Evolutionary conservation across 805 yeast genomes (phyloP).

Genomic region (Yarrowia keelungensis): DNA sequence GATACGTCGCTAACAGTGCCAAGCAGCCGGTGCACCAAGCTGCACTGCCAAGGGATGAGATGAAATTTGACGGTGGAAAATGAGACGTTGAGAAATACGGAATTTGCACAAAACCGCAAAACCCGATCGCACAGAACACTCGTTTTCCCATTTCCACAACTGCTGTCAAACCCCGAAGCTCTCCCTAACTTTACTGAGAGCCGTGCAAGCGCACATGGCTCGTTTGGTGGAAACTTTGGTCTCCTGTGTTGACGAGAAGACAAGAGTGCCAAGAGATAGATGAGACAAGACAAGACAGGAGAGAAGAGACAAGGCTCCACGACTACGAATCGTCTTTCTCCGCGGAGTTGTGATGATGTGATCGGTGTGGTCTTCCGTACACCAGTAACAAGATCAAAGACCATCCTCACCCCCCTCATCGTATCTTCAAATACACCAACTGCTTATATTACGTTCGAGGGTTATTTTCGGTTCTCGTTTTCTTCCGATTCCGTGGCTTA

Average conservation of each 20-base stretch:
- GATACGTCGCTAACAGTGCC: slow-evolving; percentile 3
- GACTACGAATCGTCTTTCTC: not conserved
- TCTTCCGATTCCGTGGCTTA: not conserved
- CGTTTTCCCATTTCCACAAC: too few species aligned
- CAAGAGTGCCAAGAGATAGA: too few species aligned
- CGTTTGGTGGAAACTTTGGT: slow-evolving; percentile 1
- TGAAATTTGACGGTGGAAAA: not conserved
- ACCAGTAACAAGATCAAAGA: too few species aligned
- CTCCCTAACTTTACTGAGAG: slow-evolving; percentile 5
- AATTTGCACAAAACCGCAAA: too few species aligned
- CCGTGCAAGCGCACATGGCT: slow-evolving; percentile 12
- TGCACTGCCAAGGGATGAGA: slow-evolving; percentile 20
- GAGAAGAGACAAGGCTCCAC: not conserved
- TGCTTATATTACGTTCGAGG: not conserved
- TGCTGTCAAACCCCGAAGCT: too few species aligned
- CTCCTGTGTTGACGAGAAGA: not conserved
- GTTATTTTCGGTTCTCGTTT: not conserved
- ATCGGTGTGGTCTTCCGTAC: too few species aligned
- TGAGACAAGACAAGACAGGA: not conserved
- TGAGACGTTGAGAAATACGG: too few species aligned
- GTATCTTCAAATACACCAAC: not conserved
- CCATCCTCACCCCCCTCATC: not conserved
- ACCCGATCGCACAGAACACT: too few species aligned
- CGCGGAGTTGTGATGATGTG: too few species aligned
- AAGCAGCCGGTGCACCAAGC: not conserved